Base-by-base conservation (phyloP, 495 filamentous ascomycete genomes). In the Tuber magnatum region DNA sequence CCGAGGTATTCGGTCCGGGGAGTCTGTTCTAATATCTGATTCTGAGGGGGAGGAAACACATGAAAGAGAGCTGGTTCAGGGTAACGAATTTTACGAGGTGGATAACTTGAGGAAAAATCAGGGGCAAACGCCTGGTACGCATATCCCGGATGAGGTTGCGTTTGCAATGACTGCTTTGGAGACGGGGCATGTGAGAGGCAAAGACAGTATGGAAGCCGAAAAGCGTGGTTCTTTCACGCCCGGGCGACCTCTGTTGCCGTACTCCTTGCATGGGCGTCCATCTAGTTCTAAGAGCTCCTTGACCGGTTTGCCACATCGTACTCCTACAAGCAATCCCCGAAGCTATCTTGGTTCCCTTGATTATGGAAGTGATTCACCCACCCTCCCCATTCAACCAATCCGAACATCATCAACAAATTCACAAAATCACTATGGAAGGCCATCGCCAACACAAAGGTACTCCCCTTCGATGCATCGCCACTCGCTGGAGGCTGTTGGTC, bases 111-210 rank as follows among this genome's bases (percentile, higher is more conserved):
- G 80, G 28, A 74, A 48, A 43, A 73, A 65, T 40, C 70, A 69
- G 65, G 80, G 80, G 41, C 80, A 81, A 74, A 82, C 80, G n/a
- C 80, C 80, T 46, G 80, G 80, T 40, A 44, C 77, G 12, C 80
- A 82, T 42, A 77, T 82, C 40, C 72, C 74, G 40, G 77, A 74
- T 70, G 80, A 82, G 73, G 46, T 82, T 72, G 76, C 75, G 40
- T 78, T 81, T 69, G 80, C 80, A 42, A 82, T 82, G 80, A 81
- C 77, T 51, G 80, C 80, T 69, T 48, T 82, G 39, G 80, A 76
- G 71, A 81, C 80, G 9, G 80, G 80, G 8, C 80, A 79, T 69
- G 71, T 79, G 5, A 70, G 71, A 42, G 71, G 73, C 20, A 80
- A 73, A 38, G 78, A 80, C 71, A 79, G 80, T 35, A 72, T 74